Base-by-base conservation (phyloP, 169 alveolate genomes). In the Eimeria sp. region DNA sequence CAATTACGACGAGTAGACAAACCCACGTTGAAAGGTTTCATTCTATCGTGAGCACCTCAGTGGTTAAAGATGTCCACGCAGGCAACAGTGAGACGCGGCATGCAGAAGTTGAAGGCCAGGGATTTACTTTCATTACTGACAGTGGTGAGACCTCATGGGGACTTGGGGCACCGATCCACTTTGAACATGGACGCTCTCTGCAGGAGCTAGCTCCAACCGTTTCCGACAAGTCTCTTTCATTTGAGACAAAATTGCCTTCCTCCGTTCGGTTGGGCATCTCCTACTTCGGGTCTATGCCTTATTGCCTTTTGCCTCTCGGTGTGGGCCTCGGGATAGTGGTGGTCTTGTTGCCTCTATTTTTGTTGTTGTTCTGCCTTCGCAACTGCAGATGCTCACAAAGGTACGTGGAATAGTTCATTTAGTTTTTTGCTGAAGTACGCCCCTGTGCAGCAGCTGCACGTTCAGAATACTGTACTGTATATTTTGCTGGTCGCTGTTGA, bases 211-310 rank as follows among this genome's bases (percentile, higher is more conserved):
- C 47, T 54, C 54, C 75, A 57, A 73, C 73, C 30, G n/a, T 27
- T 30, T 14, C 91, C 7, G 51, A 57, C 27, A 18, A 51, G 3
- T 3, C 43, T 43, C 3, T 75, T 20, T 40, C 91, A 3, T 54
- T 20, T 18, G 76, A 49, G 51, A 57, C 73, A 10, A 83, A 51
- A 5, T 7, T 57, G 57, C 75, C 91, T 0, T 27, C 93, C 7
- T 22, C 93, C 9, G 45, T 72, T 45, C 78, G 45, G 22, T 30
- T 63, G 45, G 51, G 78, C 22, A 13, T 58, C 27, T 70, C 93
- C 49, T 87, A 87, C 65, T 20, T 87, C n/a, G 93, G 43, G 58
- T 34, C 93, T 49, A 87, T 87, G 93, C 93, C 93, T 20, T 87
- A 63, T 65, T 63, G 73, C 45, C 82, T 87, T 3, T 67, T 87